A percentile compares a stretch with the other conserved stretches of the same genome.
Evolutionary conservation across 2,329 filamentous ascomycete genomes (phyloP).

Genomic region (Juglanconis sp.): DNA sequence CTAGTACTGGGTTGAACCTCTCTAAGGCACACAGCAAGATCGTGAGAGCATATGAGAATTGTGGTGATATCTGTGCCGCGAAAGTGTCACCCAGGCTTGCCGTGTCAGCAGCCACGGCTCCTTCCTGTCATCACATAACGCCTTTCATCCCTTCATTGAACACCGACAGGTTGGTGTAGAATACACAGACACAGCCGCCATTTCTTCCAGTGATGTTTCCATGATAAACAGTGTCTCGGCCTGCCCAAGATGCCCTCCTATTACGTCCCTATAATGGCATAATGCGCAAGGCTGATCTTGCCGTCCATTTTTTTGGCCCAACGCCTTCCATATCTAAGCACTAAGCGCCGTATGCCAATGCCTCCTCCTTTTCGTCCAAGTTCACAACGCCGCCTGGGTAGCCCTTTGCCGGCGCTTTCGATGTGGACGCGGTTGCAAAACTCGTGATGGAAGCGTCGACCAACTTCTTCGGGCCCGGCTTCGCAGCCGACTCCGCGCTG

Average conservation of each 20-base stretch:
- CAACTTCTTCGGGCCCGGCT: slow-evolving; percentile 24
- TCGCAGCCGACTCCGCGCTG: slow-evolving; percentile 54
- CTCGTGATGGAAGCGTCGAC: slow-evolving; percentile 33
- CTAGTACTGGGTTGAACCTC: no score
- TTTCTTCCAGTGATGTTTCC: no score
- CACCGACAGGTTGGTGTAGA: not conserved
- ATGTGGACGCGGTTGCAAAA: slow-evolving; percentile 35
- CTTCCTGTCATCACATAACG: not conserved
- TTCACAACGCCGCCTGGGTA: slow-evolving; percentile 15
- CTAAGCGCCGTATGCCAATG: slow-evolving; percentile 13
- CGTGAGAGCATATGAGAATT: no score
- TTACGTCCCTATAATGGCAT: no score
- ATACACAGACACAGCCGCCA: not conserved
- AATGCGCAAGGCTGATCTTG: no score
- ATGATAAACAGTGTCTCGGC: no score
- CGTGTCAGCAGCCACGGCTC: not conserved
- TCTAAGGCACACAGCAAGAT: no score
- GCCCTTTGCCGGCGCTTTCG: slow-evolving; percentile 20
- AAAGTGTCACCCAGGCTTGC: not conserved
- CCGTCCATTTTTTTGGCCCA: no score
- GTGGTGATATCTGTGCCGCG: no score
- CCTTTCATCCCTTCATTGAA: not conserved
- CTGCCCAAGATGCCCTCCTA: no score
- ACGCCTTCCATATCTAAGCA: not conserved
- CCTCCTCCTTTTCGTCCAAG: slow-evolving; percentile 16